A percentile compares a stretch with the other conserved stretches of the same genome.
Conservation (phyloP, 2,329 filamentous ascomycete species). For the Fusarium acutatum region DNA sequence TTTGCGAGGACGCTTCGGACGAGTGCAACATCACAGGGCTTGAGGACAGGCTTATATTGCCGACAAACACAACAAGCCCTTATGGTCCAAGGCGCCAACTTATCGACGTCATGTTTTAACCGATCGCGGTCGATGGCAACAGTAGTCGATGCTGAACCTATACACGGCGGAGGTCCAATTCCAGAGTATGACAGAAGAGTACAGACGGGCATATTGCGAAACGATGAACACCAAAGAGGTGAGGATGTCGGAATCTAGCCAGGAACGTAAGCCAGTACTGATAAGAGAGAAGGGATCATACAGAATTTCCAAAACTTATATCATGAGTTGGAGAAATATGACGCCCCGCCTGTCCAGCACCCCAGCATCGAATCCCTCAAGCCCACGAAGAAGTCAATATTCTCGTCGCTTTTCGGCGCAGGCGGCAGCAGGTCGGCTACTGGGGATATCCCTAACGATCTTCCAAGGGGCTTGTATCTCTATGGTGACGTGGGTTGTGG, state of each 20-base stretch:
- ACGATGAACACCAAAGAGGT: conserved; percentile 94
- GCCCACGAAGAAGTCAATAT: conserved; percentile 61
- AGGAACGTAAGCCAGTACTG: conserved; percentile 1
- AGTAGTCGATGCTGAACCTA: conserved; percentile 33
- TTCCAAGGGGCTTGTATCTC: conserved; percentile 92
- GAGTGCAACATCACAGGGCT: conserved; percentile 22
- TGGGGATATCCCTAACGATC: conserved; percentile 69
- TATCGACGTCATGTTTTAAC: conserved; percentile 12
- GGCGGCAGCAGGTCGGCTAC: conserved; percentile 51
- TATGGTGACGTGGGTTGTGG: conserved; percentile 96
- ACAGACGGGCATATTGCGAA: conserved; percentile 73
- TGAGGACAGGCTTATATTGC: conserved; percentile 2
- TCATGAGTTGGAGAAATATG: conserved; percentile 79
- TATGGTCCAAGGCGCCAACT: neutral
- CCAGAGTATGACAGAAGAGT: conserved; percentile 90
- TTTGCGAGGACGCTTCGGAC: conserved; percentile 36
- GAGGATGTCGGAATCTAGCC: conserved; percentile 16
- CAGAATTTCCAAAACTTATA: conserved; percentile 89
- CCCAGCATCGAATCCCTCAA: conserved; percentile 78
- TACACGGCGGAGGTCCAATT: conserved; percentile 71
- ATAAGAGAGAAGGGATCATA: conserved; percentile 73
- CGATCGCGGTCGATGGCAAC: conserved; percentile 43
- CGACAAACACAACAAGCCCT: conserved; percentile 2
- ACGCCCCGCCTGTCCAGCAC: conserved; percentile 76
- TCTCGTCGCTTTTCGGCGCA: conserved; percentile 70